phyloP scores from a whole-genome alignment of 75 land plant genomes.

The Pinus tabuliformis region DNA sequence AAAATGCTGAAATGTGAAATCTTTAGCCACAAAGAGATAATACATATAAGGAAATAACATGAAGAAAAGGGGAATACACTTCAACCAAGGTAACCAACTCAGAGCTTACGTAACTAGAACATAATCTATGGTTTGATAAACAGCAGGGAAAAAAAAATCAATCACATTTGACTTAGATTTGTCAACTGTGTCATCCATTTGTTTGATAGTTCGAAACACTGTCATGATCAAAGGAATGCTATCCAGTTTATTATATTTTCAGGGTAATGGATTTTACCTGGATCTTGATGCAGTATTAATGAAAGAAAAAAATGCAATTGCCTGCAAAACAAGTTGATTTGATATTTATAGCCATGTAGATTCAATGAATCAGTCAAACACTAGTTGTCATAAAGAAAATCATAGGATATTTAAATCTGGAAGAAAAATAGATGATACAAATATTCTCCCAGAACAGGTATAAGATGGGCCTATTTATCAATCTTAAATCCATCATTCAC shows the following conservation, averaged over 20 bases:
- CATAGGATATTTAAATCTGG: too few relatives aligned
- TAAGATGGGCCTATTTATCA: too few relatives aligned
- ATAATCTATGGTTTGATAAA: background rate
- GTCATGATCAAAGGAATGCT: conserved; percentile 45
- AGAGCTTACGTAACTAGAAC: background rate
- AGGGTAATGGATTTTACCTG: conserved; percentile 32
- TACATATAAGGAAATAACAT: background rate
- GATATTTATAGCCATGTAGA: background rate
- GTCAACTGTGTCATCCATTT: conserved; percentile 63
- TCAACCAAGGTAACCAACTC: background rate
- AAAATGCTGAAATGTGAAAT: background rate
- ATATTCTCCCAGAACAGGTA: too few relatives aligned
- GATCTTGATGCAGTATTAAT: conserved; percentile 61
- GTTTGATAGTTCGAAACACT: conserved; percentile 63
- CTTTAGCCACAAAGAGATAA: background rate
- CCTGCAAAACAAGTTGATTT: conserved; percentile 36
- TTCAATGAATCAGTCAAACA: background rate
- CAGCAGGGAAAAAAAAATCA: background rate
- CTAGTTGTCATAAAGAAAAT: background rate
- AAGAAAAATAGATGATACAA: background rate
- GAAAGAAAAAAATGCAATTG: conserved; percentile 68
- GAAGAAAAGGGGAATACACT: background rate
- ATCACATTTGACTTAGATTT: conserved; percentile 48
- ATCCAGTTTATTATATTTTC: conserved; percentile 30
- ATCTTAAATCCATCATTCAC: too few relatives aligned